phyloP scores from a whole-genome alignment of 768 basidiomycete species.

The Leccinum disarticulatum region DNA sequence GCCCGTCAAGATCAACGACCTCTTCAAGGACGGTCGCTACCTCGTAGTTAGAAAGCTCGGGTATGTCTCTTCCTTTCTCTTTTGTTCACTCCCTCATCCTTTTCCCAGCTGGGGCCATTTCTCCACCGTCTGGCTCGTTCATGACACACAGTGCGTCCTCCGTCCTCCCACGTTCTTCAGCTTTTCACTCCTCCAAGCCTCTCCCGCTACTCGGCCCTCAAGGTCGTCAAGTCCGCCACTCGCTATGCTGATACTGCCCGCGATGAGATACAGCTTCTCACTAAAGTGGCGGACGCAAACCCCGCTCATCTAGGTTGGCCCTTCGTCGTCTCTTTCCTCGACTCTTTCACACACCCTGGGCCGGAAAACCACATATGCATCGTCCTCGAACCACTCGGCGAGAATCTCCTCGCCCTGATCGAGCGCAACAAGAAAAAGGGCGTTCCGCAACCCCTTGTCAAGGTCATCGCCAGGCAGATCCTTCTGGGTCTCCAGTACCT shows the following conservation, averaged over 20 bases:
- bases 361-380: slow-evolving; percentile 87
- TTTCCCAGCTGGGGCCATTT: slow-evolving; percentile 86
- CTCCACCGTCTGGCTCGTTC: slow-evolving; percentile 91
- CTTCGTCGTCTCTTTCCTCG: slow-evolving; percentile 86
- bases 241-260: slow-evolving; percentile 96
- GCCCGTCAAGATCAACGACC: slow-evolving; percentile 76
- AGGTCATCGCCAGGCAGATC: slow-evolving; percentile 82
- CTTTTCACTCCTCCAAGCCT: slow-evolving; percentile 43
- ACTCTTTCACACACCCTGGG: slow-evolving; percentile 79
- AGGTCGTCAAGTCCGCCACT: slow-evolving; percentile 92
- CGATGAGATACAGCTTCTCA: slow-evolving; percentile 92
- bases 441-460: slow-evolving; percentile 79
- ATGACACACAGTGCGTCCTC: slow-evolving; percentile 65
- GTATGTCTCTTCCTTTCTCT: slow-evolving; percentile 36
- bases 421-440: slow-evolving; percentile 82
- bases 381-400: slow-evolving; percentile 85
- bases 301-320: slow-evolving; percentile 76
- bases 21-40: slow-evolving; percentile 85
- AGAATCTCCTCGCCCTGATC: slow-evolving; percentile 71
- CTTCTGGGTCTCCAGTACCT: slow-evolving; percentile 89
- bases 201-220: slow-evolving; percentile 82
- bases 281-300: slow-evolving; percentile 68
- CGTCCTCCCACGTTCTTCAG: slow-evolving; percentile 4
- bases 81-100: slow-evolving; percentile 6
- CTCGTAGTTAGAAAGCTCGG: slow-evolving; percentile 88